phyloP scores from a whole-genome alignment of 2,329 filamentous ascomycete species.

The Zymoseptoria ardabiliae region DNA sequence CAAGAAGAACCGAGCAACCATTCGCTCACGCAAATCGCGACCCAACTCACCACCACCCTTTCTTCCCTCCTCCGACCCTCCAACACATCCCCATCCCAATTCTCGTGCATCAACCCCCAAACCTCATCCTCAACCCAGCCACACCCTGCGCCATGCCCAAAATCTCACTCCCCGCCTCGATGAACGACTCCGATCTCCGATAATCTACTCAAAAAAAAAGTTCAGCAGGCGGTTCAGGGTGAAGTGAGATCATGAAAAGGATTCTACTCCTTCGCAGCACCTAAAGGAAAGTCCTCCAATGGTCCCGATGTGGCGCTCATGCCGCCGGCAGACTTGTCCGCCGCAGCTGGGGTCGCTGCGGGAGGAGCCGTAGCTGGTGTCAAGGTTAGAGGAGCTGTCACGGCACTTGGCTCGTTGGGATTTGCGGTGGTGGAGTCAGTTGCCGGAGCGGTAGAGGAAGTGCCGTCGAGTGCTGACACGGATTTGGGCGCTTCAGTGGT shows the following conservation, averaged over 20 bases:
- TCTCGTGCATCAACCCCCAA: background rate
- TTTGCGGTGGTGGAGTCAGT: background rate
- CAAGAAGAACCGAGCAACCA: background rate
- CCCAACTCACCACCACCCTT: background rate
- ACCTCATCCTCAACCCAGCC: background rate
- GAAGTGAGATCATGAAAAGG: background rate
- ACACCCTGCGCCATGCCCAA: background rate
- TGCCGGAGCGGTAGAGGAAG: background rate
- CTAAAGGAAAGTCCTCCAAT: conserved; percentile 14
- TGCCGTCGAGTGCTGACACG: background rate
- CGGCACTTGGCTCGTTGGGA: background rate
- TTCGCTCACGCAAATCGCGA: background rate
- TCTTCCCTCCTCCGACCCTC: background rate
- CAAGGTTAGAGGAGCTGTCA: background rate
- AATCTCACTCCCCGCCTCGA: background rate
- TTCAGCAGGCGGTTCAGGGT: background rate
- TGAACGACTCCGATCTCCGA: conserved; percentile 4
- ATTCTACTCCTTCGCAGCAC: conserved; percentile 2
- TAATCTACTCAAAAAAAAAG: conserved; percentile 1
- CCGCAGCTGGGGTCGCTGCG: background rate
- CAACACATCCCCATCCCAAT: background rate
- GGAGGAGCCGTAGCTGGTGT: background rate
- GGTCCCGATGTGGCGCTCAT: conserved; percentile 21
- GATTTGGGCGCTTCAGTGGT: conserved; percentile 1
- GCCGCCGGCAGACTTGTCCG: conserved; percentile 8